Evolutionary conservation across 2,329 filamentous ascomycete genomes (phyloP).

Genomic region (Ophiocordyceps polyrhachis-furcata): DNA sequence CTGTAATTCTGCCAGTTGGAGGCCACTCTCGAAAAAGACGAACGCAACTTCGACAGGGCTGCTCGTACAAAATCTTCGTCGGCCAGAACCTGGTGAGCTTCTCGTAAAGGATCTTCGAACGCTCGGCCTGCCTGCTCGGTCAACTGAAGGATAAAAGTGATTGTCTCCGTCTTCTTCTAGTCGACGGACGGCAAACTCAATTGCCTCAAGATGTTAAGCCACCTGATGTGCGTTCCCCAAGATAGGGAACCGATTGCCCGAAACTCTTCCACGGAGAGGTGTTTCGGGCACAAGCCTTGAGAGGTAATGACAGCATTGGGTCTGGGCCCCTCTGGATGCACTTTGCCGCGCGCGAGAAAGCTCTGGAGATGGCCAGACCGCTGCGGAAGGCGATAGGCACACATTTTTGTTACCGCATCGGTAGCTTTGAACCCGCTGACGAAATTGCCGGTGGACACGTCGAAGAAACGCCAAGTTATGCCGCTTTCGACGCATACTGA

Average conservation of each 20-base stretch:
- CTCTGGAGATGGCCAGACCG: background rate
- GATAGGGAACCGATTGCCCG: slow-evolving; percentile 29
- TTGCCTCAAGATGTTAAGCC: slow-evolving; percentile 35
- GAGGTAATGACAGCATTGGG: slow-evolving; percentile 33
- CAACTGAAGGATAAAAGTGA: slow-evolving; percentile 27
- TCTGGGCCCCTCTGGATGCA: slow-evolving; percentile 6
- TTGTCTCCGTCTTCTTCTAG: slow-evolving; percentile 28
- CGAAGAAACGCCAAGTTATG: background rate
- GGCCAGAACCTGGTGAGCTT: slow-evolving; percentile 16
- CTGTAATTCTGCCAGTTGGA: slow-evolving; percentile 1
- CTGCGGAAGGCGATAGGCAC: background rate
- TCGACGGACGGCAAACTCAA: slow-evolving; percentile 27
- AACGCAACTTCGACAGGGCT: background rate
- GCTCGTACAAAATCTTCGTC: slow-evolving; percentile 13
- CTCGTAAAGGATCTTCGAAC: slow-evolving; percentile 5
- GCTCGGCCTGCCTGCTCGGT: slow-evolving; percentile 23
- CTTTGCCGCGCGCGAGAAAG: background rate
- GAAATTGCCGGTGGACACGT: background rate
- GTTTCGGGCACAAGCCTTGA: slow-evolving; percentile 24
- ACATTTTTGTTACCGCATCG: background rate
- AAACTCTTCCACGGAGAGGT: slow-evolving; percentile 33
- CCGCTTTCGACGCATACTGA: background rate
- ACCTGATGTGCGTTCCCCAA: slow-evolving; percentile 29
- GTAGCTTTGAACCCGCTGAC: background rate
- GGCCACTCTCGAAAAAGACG: background rate